A percentile compares a stretch with the other conserved stretches of the same genome.
These are phyloP conservation scores for Botrytis sinoallii DNA, from an alignment of 2,329 filamentous ascomycete genomes.

Conservation along the genomic window DNA sequence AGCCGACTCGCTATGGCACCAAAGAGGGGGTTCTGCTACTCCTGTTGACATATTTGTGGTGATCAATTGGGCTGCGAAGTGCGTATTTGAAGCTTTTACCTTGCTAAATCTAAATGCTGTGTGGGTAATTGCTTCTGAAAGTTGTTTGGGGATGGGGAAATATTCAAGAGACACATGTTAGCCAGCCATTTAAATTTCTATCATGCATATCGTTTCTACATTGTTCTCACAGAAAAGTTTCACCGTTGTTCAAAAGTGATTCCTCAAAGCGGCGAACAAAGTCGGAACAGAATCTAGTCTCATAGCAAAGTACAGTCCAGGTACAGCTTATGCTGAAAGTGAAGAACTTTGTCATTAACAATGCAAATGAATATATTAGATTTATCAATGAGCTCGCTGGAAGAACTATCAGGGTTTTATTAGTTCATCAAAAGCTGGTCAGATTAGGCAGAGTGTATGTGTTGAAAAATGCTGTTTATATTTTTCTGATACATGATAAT, in stretches of 20 bases:
- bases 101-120: neutral
- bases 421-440: neutral
- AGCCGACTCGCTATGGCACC: neutral
- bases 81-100: neutral
- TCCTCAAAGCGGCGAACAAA: neutral
- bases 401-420: neutral
- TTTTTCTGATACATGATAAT: fast-evolving
- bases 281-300: neutral
- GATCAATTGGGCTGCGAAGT: neutral
- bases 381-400: neutral
- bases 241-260: neutral
- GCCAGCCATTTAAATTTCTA: neutral
- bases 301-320: neutral
- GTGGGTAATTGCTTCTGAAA: neutral
- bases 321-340: neutral
- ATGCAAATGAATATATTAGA: neutral
- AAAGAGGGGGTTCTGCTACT: neutral
- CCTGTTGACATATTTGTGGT: neutral
- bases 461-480: neutral
- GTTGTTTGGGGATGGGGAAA: neutral
- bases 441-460: neutral
- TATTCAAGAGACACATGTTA: neutral
- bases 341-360: neutral
- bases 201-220: neutral
- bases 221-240: neutral